Base-by-base conservation (phyloP, 176 grass and related monocot genomes). In the Zea luxurians region DNA sequence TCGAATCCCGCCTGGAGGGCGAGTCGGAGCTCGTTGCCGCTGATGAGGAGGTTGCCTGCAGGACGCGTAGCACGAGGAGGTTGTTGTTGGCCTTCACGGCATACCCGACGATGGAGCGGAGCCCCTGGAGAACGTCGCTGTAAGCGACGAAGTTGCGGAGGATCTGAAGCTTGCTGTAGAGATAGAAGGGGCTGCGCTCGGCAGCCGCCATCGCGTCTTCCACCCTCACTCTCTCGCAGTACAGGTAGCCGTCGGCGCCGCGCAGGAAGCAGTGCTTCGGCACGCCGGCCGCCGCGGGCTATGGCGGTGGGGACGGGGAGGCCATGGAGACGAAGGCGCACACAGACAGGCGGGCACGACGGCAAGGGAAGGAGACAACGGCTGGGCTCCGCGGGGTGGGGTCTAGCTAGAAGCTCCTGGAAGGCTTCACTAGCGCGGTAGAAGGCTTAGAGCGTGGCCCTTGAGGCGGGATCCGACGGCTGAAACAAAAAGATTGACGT, bases 51-150 rank as follows among this genome's bases (percentile, higher is more conserved):
- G 2, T 91, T 91, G 43, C 95, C 91, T 50, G 86, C 78, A 98
- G 86, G 61, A 94, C 87, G 77, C 88, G 80, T 50, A 98, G 80
- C 60, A 98, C 81, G 66, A 80, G 89, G 11, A 88, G 83, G 84
- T 94, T 98, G 71, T 94, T 98, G 78, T 98, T 98, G 34, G 95
- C 91, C 83, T 94, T 98, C 41, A 98, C 89, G 49, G 95, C 95
- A 80, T 98, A 98, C 3, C 91, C 95, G 0, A 98, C 80, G 61
- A 98, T 65, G 10, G 95, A 90, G 48, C 85, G 84, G 74, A 98
- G 78, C 12, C 89, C 95, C 68, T 80, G 65, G 79, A 98, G 95
- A 10, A 91, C 95, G 21, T 86, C 81, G 38, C 81, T 49, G 71
- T 94, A 97, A 17, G 91, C 89, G 54, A 78, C 60, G 78, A 86